Conservation (phyloP, 2,329 filamentous ascomycete genomes). For the Rhynchosporium graminicola region DNA sequence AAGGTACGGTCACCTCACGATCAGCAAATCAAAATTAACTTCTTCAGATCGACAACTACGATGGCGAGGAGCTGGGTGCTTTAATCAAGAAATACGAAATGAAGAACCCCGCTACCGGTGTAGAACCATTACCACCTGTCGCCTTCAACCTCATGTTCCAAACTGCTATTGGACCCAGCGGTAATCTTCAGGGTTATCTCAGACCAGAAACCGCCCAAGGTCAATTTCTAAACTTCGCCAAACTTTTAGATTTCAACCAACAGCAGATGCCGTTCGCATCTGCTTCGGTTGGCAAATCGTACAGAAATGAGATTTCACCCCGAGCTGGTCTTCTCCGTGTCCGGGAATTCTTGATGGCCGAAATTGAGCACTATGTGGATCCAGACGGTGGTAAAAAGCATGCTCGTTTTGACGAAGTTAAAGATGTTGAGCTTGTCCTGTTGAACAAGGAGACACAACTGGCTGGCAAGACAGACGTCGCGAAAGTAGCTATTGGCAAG, state of each 20-base stretch:
- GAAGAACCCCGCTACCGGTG: constrained; percentile 79
- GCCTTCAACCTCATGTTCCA: constrained; percentile 99
- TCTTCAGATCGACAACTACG: constrained; percentile 83
- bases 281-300: constrained; percentile 95
- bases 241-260: constrained; percentile 95
- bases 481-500: constrained; percentile 76
- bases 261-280: constrained; percentile 95
- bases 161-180: constrained; percentile 89
- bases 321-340: constrained; percentile 88
- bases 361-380: constrained; percentile 98
- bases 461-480: constrained; percentile 76
- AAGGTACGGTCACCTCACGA: constrained; percentile 46
- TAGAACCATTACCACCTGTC: constrained; percentile 76
- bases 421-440: constrained; percentile 79
- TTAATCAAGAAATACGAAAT: constrained; percentile 92
- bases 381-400: constrained; percentile 95
- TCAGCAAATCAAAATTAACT: constrained; percentile 22
- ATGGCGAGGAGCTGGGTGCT: constrained; percentile 79
- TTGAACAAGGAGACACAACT: constrained; percentile 85
- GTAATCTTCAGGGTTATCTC: constrained; percentile 81
- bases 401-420: constrained; percentile 80
- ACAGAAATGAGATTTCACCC: constrained; percentile 97
- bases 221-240: constrained; percentile 96
- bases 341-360: constrained; percentile 97
- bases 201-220: constrained; percentile 95